phyloP scores from a whole-genome alignment of 1,139 yeast genomes.

The Debaryomyces fabryi region DNA sequence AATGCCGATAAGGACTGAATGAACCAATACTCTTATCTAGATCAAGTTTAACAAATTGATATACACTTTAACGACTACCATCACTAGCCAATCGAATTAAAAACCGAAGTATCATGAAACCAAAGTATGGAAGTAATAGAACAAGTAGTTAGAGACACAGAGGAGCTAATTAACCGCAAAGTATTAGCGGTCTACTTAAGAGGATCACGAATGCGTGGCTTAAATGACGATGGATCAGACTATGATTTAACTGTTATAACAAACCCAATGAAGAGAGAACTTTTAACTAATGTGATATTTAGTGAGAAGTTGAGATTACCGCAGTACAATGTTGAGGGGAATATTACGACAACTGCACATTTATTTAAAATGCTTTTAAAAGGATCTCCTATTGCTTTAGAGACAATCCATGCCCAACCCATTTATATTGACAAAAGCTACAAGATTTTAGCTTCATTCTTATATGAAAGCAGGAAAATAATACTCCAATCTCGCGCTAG shows the following conservation, averaged over 20 bases:
- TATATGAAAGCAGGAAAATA: neutral
- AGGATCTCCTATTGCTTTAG: too few species aligned
- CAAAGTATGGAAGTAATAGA: slow-evolving; percentile 1
- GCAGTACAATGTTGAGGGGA: neutral
- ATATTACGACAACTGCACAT: too few species aligned
- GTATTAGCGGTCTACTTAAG: slow-evolving; percentile 2
- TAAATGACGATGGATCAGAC: neutral
- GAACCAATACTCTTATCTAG: too few species aligned
- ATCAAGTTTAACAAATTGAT: too few species aligned
- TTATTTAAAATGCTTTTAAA: too few species aligned
- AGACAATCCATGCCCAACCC: too few species aligned
- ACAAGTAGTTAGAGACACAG: neutral
- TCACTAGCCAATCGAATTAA: too few species aligned
- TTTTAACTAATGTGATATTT: neutral
- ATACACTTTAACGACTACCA: too few species aligned
- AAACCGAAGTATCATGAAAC: too few species aligned
- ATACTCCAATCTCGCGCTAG: neutral
- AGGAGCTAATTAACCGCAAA: neutral
- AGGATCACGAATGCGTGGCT: neutral
- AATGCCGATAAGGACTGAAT: too few species aligned
- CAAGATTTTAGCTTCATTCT: too few species aligned
- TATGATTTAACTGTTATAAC: slow-evolving; percentile 1
- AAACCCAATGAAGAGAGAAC: neutral
- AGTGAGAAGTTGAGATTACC: neutral
- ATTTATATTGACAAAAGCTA: too few species aligned